Conservation (phyloP, 2,329 filamentous ascomycete species). For the Coleophoma crateriformis region DNA sequence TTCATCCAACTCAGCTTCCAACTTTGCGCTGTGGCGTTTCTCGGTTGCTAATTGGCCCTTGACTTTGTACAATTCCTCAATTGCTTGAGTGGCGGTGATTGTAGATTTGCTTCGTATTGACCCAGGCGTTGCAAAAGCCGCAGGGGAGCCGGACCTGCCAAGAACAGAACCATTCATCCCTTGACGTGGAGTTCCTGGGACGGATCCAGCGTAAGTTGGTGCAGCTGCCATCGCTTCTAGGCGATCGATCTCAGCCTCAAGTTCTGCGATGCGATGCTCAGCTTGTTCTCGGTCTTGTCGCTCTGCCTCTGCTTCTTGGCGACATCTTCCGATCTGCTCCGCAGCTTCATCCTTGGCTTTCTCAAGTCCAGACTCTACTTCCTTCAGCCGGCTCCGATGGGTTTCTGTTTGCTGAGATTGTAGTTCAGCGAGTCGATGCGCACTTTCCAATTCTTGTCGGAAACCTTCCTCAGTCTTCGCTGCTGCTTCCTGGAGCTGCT, state of each 20-base stretch:
- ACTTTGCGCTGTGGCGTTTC: slow-evolving; percentile 66
- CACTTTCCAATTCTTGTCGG: slow-evolving; percentile 77
- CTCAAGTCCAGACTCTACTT: slow-evolving; percentile 58
- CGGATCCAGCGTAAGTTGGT: slow-evolving; percentile 33
- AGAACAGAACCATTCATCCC: slow-evolving; percentile 46
- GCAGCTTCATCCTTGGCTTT: slow-evolving; percentile 57
- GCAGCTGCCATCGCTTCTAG: slow-evolving; percentile 48
- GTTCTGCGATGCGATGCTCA: slow-evolving; percentile 57
- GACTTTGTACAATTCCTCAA: slow-evolving; percentile 59
- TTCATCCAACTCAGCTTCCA: slow-evolving; percentile 74
- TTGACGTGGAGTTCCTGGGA: slow-evolving; percentile 53
- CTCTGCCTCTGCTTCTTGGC: slow-evolving; percentile 48
- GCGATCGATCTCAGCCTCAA: slow-evolving; percentile 57
- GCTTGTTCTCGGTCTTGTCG: slow-evolving; percentile 55
- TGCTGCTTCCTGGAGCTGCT: slow-evolving; percentile 79
- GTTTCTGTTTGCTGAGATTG: slow-evolving; percentile 72
- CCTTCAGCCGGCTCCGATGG: slow-evolving; percentile 63
- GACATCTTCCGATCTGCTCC: slow-evolving; percentile 46
- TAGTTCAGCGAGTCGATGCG: slow-evolving; percentile 75
- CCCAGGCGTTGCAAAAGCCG: slow-evolving; percentile 50
- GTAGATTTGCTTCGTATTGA: slow-evolving; percentile 49
- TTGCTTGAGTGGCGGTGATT: slow-evolving; percentile 55
- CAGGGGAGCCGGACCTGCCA: slow-evolving; percentile 49
- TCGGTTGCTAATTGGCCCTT: slow-evolving; percentile 71
- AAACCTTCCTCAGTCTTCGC: slow-evolving; percentile 81